These are phyloP conservation scores for Exophiala xenobiotica DNA, from an alignment of 2,329 filamentous ascomycete species.

Conservation along the genomic window DNA sequence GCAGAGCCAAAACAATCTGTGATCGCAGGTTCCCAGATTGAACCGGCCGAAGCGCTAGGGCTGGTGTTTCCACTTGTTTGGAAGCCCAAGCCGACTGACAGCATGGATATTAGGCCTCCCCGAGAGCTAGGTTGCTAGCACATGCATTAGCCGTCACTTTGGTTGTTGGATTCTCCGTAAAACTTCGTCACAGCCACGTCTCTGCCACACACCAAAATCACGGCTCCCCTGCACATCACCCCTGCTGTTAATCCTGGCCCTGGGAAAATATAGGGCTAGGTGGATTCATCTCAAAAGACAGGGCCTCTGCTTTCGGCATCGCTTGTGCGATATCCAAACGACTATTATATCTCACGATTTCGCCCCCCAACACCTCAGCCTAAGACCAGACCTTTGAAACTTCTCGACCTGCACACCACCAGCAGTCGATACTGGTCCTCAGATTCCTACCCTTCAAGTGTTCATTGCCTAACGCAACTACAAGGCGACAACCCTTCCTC, in stretches of 20 bases:
- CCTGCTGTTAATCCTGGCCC: slow-evolving; percentile 6
- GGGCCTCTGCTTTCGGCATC: slow-evolving; percentile 22
- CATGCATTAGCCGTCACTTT: slow-evolving; percentile 19
- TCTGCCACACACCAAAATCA: slow-evolving; percentile 13
- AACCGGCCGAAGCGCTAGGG: neutral
- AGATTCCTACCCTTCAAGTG: neutral
- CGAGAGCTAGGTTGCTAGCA: slow-evolving; percentile 19
- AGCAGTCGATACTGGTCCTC: neutral
- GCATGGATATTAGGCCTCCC: slow-evolving; percentile 15
- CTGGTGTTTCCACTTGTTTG: slow-evolving; percentile 2
- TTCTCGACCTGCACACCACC: slow-evolving; percentile 2
- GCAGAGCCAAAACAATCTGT: too few relatives aligned
- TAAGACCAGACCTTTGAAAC: slow-evolving; percentile 15
- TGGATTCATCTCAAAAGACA: slow-evolving; percentile 15
- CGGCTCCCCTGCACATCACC: slow-evolving; percentile 6
- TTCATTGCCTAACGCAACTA: neutral
- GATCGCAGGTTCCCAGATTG: neutral
- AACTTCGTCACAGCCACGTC: slow-evolving; percentile 11
- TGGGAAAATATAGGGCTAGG: slow-evolving; percentile 11
- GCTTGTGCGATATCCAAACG: slow-evolving; percentile 11
- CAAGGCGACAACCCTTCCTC: too few relatives aligned
- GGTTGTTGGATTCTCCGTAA: slow-evolving; percentile 8
- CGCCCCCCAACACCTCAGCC: slow-evolving; percentile 19
- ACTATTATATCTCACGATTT: slow-evolving; percentile 30
- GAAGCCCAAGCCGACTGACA: slow-evolving; percentile 7